These are phyloP conservation scores for Clarireedia homoeocarpa DNA, from an alignment of 2,329 filamentous ascomycete genomes.

Conservation along the genomic window DNA sequence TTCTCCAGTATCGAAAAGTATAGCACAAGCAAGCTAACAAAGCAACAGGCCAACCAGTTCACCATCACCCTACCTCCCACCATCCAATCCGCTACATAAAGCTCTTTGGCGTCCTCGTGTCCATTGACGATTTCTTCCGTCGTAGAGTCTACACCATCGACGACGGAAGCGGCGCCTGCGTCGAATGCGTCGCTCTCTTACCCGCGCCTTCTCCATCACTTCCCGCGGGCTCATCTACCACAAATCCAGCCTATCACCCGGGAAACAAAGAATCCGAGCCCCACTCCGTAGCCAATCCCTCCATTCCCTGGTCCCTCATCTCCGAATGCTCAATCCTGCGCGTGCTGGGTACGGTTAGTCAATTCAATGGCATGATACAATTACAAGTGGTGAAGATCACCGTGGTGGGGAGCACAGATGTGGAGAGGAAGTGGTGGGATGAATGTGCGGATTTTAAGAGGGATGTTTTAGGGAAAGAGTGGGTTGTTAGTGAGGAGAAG, in stretches of 20 bases:
- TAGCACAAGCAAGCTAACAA: background rate
- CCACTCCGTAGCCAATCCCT: constrained; percentile 46
- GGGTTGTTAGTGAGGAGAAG: constrained; percentile 44
- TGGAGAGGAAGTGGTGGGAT: constrained; percentile 53
- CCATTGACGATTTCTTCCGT: constrained; percentile 42
- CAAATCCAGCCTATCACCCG: too few relatives aligned
- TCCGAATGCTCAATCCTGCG: constrained; percentile 49
- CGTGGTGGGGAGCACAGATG: constrained; percentile 42
- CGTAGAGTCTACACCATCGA: constrained; percentile 51
- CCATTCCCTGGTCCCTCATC: constrained; percentile 28
- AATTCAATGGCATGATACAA: constrained; percentile 42
- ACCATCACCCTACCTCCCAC: constrained; percentile 53
- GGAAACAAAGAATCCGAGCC: constrained; percentile 25
- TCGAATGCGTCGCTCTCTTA: constrained; percentile 35
- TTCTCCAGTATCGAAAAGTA: background rate
- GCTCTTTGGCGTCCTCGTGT: constrained; percentile 62
- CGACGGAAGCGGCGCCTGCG: constrained; percentile 53
- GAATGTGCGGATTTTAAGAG: constrained; percentile 42
- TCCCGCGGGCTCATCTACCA: background rate
- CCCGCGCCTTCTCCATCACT: constrained; percentile 7
- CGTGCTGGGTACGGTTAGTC: constrained; percentile 44
- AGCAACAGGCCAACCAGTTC: constrained; percentile 44
- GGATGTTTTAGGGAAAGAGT: constrained; percentile 44
- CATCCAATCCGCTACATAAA: constrained; percentile 72
- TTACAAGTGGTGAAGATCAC: constrained; percentile 44